phyloP scores from a whole-genome alignment of 345 rosid genomes.

The Eucalyptus polyanthemos region DNA sequence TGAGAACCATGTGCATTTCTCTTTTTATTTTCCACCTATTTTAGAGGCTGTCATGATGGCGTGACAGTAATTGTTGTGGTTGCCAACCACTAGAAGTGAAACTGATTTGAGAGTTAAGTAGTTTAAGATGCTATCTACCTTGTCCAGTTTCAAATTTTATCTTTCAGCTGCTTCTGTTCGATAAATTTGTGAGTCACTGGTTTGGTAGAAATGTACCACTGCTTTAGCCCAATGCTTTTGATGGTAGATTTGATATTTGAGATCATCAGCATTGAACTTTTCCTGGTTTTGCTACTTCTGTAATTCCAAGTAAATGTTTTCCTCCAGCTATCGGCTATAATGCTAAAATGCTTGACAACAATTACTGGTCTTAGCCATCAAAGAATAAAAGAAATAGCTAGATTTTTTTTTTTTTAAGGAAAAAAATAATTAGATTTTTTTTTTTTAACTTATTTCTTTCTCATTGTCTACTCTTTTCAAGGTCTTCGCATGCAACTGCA shows the following conservation, averaged over 20 bases:
- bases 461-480: not conserved
- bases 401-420: no score
- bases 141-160: not conserved
- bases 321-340: not conserved
- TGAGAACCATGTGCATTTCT: not conserved
- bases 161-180: not conserved
- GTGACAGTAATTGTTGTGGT: not conserved
- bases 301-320: not conserved
- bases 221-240: not conserved
- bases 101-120: not conserved
- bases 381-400: not conserved
- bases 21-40: not conserved
- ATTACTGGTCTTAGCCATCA: not conserved
- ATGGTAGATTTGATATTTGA: not conserved
- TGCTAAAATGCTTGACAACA: not conserved
- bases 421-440: no score
- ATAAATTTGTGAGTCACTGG: not conserved
- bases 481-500: constrained; percentile 96
- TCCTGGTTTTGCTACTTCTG: not conserved
- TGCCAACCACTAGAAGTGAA: not conserved
- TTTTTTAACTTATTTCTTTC: not conserved
- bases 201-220: not conserved
- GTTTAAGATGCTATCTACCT: not conserved
- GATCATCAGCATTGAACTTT: not conserved
- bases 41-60: not conserved